Evolutionary conservation across 345 rosid genomes (phyloP).

Genomic region (Lepidium africanum): DNA sequence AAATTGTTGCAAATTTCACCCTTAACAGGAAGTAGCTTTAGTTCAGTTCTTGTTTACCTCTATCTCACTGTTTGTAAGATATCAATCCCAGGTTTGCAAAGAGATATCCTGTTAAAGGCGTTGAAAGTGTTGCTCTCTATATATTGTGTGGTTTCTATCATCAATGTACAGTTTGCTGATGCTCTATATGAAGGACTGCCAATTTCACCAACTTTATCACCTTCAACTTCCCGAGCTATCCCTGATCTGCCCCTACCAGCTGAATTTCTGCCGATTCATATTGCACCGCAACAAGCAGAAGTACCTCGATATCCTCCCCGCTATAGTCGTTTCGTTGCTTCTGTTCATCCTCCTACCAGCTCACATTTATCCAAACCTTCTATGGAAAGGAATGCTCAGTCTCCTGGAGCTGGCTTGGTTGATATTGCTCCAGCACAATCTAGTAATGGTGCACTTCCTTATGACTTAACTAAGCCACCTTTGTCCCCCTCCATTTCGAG

Average conservation of each 20-base stretch:
- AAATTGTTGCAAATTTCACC: not conserved
- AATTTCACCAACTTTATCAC: conserved; percentile 35
- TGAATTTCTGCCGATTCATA: conserved; percentile 32
- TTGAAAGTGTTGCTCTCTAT: conserved; percentile 35
- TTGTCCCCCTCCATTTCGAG: conserved; percentile 64
- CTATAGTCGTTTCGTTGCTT: conserved; percentile 48
- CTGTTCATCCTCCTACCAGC: conserved; percentile 56
- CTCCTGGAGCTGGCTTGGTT: conserved; percentile 53
- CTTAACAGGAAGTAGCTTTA: not conserved
- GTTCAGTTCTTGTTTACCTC: not conserved
- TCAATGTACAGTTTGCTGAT: conserved; percentile 32
- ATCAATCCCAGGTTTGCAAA: conserved; percentile 1
- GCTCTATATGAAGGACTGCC: conserved; percentile 28
- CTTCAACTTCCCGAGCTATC: conserved; percentile 35
- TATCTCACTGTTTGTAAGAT: conserved; percentile 3
- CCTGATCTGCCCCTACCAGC: conserved; percentile 46
- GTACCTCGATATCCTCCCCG: conserved; percentile 53
- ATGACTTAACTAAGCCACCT: conserved; percentile 72
- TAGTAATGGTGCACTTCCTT: conserved; percentile 42
- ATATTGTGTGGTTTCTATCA: conserved; percentile 31
- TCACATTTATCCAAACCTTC: conserved; percentile 57
- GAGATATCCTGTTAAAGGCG: conserved; percentile 13
- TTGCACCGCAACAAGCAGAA: conserved; percentile 33
- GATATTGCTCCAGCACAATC: conserved; percentile 67
- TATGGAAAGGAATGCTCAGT: conserved; percentile 42